These are phyloP conservation scores for Botrytis byssoidea DNA, from an alignment of 2,329 filamentous ascomycete genomes.

Conservation along the genomic window DNA sequence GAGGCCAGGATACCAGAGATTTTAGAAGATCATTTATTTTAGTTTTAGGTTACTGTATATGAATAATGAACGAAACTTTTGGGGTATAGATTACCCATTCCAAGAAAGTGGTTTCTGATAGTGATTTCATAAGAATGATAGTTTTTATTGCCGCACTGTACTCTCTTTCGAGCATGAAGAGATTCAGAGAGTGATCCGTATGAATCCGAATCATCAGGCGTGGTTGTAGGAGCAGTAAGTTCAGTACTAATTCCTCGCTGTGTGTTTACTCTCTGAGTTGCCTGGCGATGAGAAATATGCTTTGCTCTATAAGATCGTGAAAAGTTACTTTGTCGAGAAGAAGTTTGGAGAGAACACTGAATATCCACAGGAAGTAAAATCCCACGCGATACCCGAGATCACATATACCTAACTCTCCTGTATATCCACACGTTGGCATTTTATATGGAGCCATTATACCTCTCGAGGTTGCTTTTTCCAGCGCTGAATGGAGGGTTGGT, in stretches of 20 bases:
- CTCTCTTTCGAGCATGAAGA: neutral
- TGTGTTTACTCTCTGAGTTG: neutral
- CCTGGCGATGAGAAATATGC: accelerated
- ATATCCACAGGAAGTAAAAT: accelerated
- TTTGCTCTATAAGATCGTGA: neutral
- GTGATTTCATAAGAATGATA: neutral
- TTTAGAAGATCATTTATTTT: neutral
- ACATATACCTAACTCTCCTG: neutral
- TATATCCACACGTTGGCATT: neutral
- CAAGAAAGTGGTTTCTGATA: accelerated
- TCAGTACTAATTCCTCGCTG: neutral
- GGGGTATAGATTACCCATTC: neutral
- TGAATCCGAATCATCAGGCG: neutral
- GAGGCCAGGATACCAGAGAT: neutral
- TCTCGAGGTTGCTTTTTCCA: neutral
- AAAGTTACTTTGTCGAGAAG: neutral
- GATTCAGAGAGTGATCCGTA: accelerated
- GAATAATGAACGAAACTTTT: neutral
- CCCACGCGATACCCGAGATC: neutral
- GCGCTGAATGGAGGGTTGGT: neutral
- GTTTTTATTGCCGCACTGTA: too few relatives aligned
- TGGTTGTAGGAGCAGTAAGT: neutral
- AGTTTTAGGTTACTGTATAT: neutral
- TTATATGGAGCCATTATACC: accelerated
- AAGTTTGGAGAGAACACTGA: neutral